A percentile compares a stretch with the other conserved stretches of the same genome.
Evolutionary conservation across 2,329 filamentous ascomycete genomes (phyloP).

Genomic region (Curvularia verruculosa): DNA sequence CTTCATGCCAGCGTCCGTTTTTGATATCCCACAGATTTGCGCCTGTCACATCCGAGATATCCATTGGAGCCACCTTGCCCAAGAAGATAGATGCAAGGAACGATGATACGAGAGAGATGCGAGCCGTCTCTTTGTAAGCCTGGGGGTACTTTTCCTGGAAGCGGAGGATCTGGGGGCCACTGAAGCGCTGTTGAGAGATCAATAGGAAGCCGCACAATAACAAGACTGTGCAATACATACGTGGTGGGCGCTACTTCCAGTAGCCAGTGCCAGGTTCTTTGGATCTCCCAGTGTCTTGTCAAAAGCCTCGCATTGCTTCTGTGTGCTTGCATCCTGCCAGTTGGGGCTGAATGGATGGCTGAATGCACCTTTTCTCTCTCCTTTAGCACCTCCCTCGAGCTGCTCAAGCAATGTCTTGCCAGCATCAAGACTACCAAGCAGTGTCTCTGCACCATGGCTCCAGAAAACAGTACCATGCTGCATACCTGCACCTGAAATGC

Average conservation of each 20-base stretch:
- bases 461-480: slow-evolving; percentile 98
- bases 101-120: slow-evolving; percentile 93
- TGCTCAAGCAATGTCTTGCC: slow-evolving; percentile 72
- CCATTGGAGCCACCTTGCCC: slow-evolving; percentile 83
- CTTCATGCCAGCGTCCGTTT: slow-evolving; percentile 72
- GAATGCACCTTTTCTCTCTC: slow-evolving; percentile 64
- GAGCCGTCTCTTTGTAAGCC: slow-evolving; percentile 78
- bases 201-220: slow-evolving; percentile 1
- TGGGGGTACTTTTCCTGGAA: slow-evolving; percentile 81
- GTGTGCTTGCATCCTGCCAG: slow-evolving; percentile 97
- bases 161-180: slow-evolving; percentile 92
- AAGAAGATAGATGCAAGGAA: slow-evolving; percentile 92
- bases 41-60: slow-evolving; percentile 92
- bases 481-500: slow-evolving; percentile 90
- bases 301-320: slow-evolving; percentile 87
- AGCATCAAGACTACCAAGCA: slow-evolving; percentile 67
- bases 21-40: slow-evolving; percentile 97
- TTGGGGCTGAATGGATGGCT: slow-evolving; percentile 90
- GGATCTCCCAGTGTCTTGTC: slow-evolving; percentile 72
- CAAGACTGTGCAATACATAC: slow-evolving; percentile 57
- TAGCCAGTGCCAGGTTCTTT: slow-evolving; percentile 74
- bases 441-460: slow-evolving; percentile 70
- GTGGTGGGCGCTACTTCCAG: slow-evolving; percentile 94
- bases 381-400: slow-evolving; percentile 56
- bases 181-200: slow-evolving; percentile 74